phyloP scores from a whole-genome alignment of 495 filamentous ascomycete species.

The Xylaria sp. region DNA sequence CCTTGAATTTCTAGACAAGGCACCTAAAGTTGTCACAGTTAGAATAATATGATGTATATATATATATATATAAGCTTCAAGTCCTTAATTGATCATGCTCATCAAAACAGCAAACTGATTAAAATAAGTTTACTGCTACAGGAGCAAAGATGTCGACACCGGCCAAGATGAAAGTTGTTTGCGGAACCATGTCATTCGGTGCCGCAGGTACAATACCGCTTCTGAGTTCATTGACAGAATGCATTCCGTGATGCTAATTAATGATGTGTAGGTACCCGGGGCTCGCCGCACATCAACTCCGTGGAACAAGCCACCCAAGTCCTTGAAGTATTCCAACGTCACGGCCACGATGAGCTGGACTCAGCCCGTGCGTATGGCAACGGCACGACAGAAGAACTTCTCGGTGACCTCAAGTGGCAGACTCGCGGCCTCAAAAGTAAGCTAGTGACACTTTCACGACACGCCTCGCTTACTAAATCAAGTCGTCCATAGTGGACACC shows the following conservation, averaged over 20 bases:
- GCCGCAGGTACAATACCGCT: slow-evolving; percentile 14
- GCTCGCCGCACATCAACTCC: slow-evolving; percentile 33
- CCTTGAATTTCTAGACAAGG: neutral
- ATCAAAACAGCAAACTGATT: neutral
- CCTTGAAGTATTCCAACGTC: slow-evolving; percentile 51
- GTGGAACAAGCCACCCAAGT: slow-evolving; percentile 51
- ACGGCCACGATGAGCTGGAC: slow-evolving; percentile 65
- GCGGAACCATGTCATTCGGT: slow-evolving; percentile 38
- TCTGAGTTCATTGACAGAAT: neutral
- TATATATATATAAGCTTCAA: neutral
- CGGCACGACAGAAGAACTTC: slow-evolving; percentile 58
- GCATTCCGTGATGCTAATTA: neutral
- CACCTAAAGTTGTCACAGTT: neutral
- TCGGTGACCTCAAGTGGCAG: slow-evolving; percentile 56
- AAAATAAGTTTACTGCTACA: neutral
- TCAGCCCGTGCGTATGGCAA: slow-evolving; percentile 61
- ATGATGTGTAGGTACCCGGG: slow-evolving; percentile 22
- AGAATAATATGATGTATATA: neutral
- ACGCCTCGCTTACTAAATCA: neutral
- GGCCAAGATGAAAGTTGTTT: slow-evolving; percentile 22
- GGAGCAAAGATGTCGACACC: slow-evolving; percentile 11
- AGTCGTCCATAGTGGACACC: slow-evolving; percentile 49
- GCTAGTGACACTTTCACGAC: neutral
- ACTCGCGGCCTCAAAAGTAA: slow-evolving; percentile 50
- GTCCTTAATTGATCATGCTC: neutral